Percentiles rank a stretch among this genome's conserved stretches.
Conservation (phyloP, 2,329 filamentous ascomycete species). For the Tolypocladium pustulatum region DNA sequence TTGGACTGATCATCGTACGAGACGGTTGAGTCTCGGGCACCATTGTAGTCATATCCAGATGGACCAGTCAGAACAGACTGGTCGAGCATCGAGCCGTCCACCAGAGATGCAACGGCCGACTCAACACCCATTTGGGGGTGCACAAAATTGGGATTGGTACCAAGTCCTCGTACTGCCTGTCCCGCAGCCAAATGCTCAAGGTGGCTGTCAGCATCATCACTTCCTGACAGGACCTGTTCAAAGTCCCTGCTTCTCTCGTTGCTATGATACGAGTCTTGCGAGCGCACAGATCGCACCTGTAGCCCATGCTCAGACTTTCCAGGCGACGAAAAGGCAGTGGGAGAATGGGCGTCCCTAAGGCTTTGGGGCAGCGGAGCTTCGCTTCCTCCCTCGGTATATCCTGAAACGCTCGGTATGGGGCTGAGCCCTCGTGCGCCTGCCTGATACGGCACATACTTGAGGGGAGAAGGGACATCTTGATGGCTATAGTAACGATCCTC, state of each 20-base stretch:
- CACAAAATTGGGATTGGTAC: conserved; percentile 66
- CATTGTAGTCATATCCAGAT: conserved; percentile 38
- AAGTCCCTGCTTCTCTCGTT: conserved; percentile 38
- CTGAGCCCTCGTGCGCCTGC: conserved; percentile 65
- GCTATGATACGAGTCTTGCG: conserved; percentile 23
- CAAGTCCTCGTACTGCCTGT: conserved; percentile 60
- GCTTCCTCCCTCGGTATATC: conserved; percentile 63
- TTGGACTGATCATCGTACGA: conserved; percentile 21
- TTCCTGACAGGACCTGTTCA: conserved; percentile 44
- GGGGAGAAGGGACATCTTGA: conserved; percentile 53
- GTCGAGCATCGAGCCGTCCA: conserved; percentile 61
- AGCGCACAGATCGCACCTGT: conserved; percentile 23
- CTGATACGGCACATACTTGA: conserved; percentile 59
- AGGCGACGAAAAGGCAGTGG: conserved; percentile 50
- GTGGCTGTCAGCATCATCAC: conserved; percentile 44
- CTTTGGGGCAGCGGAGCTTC: conserved; percentile 46
- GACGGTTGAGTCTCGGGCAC: conserved; percentile 26
- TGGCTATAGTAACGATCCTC: conserved; percentile 41
- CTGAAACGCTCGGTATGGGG: conserved; percentile 86
- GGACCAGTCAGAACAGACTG: conserved; percentile 58
- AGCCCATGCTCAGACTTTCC: conserved; percentile 36
- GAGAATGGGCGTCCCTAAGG: conserved; percentile 38
- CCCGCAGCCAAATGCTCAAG: conserved; percentile 50
- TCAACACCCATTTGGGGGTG: conserved; percentile 66
- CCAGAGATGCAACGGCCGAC: conserved; percentile 79